Conservation (phyloP, 2,329 filamentous ascomycete species). For the Ramichloridium luteum region DNA sequence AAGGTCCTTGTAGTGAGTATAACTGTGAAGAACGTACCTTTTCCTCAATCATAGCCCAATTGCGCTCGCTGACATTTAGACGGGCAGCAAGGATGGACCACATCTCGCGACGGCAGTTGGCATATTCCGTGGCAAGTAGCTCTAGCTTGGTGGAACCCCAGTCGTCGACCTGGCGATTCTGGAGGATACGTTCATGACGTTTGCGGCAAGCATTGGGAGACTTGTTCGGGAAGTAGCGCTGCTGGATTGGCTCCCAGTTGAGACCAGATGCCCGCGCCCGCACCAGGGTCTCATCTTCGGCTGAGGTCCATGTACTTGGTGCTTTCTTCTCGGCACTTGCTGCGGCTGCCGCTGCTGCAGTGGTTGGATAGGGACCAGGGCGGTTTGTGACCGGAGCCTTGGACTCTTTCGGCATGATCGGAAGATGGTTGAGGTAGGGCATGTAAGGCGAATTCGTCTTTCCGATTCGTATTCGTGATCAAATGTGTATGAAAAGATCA, state of each 20-base stretch:
- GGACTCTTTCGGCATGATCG: conserved; percentile 34
- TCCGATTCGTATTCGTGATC: conserved; percentile 4
- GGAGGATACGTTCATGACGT: conserved; percentile 72
- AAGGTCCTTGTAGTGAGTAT: conserved; percentile 24
- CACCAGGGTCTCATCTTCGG: conserved; percentile 64
- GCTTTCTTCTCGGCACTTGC: conserved; percentile 27
- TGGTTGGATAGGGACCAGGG: conserved; percentile 23
- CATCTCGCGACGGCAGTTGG: conserved; percentile 66
- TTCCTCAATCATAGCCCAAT: conserved; percentile 60
- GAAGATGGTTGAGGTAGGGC: conserved; percentile 16
- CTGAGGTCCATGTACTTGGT: conserved; percentile 48
- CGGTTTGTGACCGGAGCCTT: conserved; percentile 18
- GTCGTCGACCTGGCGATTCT: conserved; percentile 59
- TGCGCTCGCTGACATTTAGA: conserved; percentile 37
- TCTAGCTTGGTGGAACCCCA: conserved; percentile 70
- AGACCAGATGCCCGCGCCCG: conserved; percentile 59
- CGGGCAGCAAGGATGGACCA: conserved; percentile 62
- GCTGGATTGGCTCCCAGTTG: conserved; percentile 74
- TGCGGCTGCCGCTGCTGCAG: conserved; percentile 21
- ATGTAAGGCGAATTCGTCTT: conserved; percentile 13
- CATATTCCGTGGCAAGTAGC: conserved; percentile 63
- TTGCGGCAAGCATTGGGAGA: conserved; percentile 75
- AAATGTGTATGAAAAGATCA: conserved; percentile 1
- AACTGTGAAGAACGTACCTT: conserved; percentile 47
- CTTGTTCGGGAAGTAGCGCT: conserved; percentile 64